Evolutionary conservation across 1,139 yeast species (phyloP).

Genomic region (Martiniozyma asiatica): DNA sequence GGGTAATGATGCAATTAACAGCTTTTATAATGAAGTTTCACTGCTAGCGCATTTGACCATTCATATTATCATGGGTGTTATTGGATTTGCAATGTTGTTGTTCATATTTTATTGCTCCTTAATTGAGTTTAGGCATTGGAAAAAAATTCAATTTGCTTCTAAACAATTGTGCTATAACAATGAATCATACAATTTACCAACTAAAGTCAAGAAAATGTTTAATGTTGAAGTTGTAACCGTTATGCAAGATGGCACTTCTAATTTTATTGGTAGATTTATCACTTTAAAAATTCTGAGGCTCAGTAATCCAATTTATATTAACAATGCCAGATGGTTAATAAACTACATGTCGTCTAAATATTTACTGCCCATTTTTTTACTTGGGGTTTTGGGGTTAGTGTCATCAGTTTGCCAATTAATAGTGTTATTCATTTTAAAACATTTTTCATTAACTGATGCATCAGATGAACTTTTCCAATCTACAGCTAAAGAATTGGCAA

Average conservation of each 20-base stretch:
- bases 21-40: slow-evolving; percentile 24
- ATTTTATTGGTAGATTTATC: slow-evolving; percentile 10
- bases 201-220: slow-evolving; percentile 8
- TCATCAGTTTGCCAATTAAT: slow-evolving; percentile 37
- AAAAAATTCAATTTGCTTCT: slow-evolving; percentile 24
- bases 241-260: slow-evolving; percentile 20
- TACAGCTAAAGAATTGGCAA: slow-evolving; percentile 10
- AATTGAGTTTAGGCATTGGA: slow-evolving; percentile 41
- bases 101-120: slow-evolving; percentile 30
- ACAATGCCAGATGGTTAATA: slow-evolving; percentile 33
- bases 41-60: slow-evolving; percentile 25
- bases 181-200: slow-evolving; percentile 6
- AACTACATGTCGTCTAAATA: slow-evolving; percentile 38
- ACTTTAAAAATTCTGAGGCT: slow-evolving; percentile 7
- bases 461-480: slow-evolving; percentile 8
- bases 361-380: slow-evolving; percentile 31
- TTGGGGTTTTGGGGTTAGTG: slow-evolving; percentile 38
- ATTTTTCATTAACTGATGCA: slow-evolving; percentile 4
- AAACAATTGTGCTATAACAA: slow-evolving; percentile 12
- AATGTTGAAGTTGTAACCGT: slow-evolving; percentile 17
- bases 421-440: slow-evolving; percentile 21
- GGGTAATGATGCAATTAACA: slow-evolving; percentile 25
- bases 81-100: slow-evolving; percentile 28
- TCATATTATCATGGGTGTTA: slow-evolving; percentile 27
- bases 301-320: slow-evolving; percentile 11